phyloP scores from a whole-genome alignment of 2,329 filamentous ascomycete genomes.

The Ceratocystiopsis brevicomis region DNA sequence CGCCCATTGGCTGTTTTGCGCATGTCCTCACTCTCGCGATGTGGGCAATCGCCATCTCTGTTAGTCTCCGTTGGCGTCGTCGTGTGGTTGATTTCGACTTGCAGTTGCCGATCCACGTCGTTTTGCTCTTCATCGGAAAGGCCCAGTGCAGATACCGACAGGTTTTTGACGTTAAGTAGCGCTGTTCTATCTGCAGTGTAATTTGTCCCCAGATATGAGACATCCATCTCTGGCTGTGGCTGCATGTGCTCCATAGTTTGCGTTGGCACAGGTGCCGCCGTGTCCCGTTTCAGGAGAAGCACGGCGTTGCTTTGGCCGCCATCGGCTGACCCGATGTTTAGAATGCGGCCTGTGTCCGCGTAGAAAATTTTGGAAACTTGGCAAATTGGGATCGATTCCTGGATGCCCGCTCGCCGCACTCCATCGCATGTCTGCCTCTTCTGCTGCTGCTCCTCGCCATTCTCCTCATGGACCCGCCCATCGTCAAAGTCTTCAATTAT shows the following conservation, averaged over 20 bases:
- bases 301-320: conserved; percentile 56
- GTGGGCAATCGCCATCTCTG: no score
- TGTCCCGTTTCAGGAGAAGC: conserved; percentile 53
- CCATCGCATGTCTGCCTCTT: conserved; percentile 19
- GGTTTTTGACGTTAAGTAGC: no score
- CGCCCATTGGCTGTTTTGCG: conserved; percentile 21
- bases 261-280: conserved; percentile 41
- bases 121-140: conserved; percentile 19
- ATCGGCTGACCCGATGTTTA: conserved; percentile 47
- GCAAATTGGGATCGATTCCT: conserved; percentile 32
- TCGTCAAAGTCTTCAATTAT: conserved; percentile 63
- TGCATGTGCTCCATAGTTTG: conserved; percentile 15
- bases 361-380: conserved; percentile 82
- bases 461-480: conserved; percentile 30
- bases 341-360: conserved; percentile 70
- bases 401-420: conserved; percentile 25
- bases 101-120: conserved; percentile 28
- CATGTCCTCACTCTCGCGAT: no score
- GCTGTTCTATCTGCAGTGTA: no score
- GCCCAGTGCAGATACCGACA: no score
- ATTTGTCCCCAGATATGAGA: no score
- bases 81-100: conserved; percentile 14
- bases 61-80: no score
- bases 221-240: background rate
- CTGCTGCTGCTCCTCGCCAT: conserved; percentile 11